Conservation (phyloP, 208 protist species). For the Wallacemonas sp. region DNA sequence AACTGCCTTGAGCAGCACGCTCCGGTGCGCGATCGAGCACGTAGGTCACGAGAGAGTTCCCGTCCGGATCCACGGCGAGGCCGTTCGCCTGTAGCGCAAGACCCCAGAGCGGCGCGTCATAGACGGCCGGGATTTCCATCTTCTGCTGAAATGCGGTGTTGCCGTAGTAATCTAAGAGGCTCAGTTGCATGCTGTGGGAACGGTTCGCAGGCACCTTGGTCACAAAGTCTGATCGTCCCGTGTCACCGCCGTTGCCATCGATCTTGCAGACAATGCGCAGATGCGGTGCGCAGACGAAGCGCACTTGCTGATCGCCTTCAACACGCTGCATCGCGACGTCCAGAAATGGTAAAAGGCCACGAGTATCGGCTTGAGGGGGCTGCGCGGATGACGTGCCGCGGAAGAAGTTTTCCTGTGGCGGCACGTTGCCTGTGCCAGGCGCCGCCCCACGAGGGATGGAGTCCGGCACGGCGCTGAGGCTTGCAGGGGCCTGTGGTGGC, state of each 20-base stretch:
- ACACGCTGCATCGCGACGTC: constrained; percentile 57
- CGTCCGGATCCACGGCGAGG: constrained; percentile 51
- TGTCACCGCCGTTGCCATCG: constrained; percentile 61
- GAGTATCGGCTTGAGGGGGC: neutral
- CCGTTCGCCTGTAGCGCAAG: constrained; percentile 62
- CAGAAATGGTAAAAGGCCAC: constrained; percentile 36
- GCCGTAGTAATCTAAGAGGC: constrained; percentile 52
- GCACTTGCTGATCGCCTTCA: constrained; percentile 54
- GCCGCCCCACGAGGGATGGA: neutral
- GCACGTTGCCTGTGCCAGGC: neutral
- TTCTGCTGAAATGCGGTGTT: constrained; percentile 73
- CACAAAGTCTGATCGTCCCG: constrained; percentile 52
- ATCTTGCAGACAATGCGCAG: constrained; percentile 72
- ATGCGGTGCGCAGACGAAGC: constrained; percentile 47
- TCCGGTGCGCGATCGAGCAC: constrained; percentile 63
- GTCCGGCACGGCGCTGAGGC: constrained; percentile 1
- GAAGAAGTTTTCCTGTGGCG: neutral
- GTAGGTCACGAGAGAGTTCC: constrained; percentile 31
- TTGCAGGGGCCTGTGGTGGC: constrained; percentile 9
- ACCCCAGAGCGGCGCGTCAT: constrained; percentile 44
- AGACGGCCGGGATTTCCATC: constrained; percentile 58
- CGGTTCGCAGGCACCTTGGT: constrained; percentile 41
- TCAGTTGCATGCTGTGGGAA: constrained; percentile 56
- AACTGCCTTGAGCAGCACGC: constrained; percentile 44
- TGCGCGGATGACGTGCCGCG: neutral